Evolutionary conservation across 305 asterid species (phyloP).

Genomic region (Rubia peregrina): DNA sequence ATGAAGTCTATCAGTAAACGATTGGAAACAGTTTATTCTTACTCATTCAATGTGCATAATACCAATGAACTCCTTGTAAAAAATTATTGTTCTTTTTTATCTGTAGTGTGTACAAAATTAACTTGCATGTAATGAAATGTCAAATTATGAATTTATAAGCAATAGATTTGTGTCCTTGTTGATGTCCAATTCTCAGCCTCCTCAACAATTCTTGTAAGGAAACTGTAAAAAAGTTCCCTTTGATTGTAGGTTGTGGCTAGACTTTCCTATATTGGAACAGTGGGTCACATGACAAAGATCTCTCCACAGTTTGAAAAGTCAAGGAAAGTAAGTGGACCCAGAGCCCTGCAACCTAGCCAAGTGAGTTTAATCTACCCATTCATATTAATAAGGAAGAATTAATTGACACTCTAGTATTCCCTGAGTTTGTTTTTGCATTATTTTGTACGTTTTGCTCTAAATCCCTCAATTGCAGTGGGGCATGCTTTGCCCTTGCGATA

Average conservation of each 20-base stretch:
- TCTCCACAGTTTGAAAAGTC: constrained; percentile 94
- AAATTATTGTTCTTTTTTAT: background rate
- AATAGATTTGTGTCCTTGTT: background rate
- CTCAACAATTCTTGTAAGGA: background rate
- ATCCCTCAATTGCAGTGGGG: constrained; percentile 72
- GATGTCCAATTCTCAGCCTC: background rate
- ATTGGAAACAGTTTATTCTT: too few species aligned
- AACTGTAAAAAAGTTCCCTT: constrained; percentile 6
- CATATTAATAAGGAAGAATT: too few species aligned
- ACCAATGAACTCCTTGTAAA: background rate
- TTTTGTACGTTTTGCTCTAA: constrained; percentile 10
- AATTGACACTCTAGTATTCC: background rate
- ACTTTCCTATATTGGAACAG: constrained; percentile 68
- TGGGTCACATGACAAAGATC: constrained; percentile 89
- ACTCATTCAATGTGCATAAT: background rate
- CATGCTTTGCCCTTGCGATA: constrained; percentile 98
- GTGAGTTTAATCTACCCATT: constrained; percentile 28
- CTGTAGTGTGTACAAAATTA: background rate
- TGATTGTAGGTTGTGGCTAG: constrained; percentile 59
- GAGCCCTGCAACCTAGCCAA: constrained; percentile 99
- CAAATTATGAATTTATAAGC: background rate
- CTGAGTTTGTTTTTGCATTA: constrained; percentile 4
- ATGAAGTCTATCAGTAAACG: background rate
- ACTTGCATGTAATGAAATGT: background rate
- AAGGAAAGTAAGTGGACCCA: constrained; percentile 96